phyloP scores from a whole-genome alignment of 495 filamentous ascomycete genomes.

The Podospora fimiseda region DNA sequence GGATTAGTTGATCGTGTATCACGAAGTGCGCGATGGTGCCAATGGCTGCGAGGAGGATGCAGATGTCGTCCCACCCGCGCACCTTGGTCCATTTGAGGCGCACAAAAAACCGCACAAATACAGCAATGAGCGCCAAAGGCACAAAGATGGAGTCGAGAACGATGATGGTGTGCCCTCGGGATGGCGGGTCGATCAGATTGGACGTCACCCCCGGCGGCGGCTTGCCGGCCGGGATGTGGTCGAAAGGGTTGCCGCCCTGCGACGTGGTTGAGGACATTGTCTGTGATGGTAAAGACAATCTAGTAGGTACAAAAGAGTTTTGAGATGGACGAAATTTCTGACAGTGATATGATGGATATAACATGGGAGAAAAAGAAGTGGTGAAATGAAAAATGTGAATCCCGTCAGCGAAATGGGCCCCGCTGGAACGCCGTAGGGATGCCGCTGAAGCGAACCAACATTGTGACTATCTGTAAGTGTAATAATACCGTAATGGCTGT shows the following conservation, averaged over 20 bases:
- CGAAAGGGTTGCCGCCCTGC: background rate
- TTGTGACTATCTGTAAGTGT: background rate
- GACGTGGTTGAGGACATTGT: background rate
- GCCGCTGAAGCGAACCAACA: background rate
- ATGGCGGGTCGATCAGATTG: background rate
- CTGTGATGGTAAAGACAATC: background rate
- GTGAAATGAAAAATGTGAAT: background rate
- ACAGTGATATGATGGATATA: background rate
- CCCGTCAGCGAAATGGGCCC: background rate
- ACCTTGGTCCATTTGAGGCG: background rate
- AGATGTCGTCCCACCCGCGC: background rate
- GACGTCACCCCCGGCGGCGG: background rate
- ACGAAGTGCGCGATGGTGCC: background rate
- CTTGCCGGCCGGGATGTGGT: background rate
- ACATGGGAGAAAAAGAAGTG: background rate
- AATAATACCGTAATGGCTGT: background rate
- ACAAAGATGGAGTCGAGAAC: background rate
- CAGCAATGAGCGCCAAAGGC: background rate
- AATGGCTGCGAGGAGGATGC: background rate
- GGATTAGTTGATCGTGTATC: background rate
- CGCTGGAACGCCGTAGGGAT: background rate
- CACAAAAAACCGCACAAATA: background rate
- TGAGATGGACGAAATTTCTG: background rate
- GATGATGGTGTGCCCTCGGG: background rate
- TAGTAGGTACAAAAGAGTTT: background rate